Evolutionary conservation across 192 early-diverging fungal species (phyloP).

Genomic region (Coemansia sp.): DNA sequence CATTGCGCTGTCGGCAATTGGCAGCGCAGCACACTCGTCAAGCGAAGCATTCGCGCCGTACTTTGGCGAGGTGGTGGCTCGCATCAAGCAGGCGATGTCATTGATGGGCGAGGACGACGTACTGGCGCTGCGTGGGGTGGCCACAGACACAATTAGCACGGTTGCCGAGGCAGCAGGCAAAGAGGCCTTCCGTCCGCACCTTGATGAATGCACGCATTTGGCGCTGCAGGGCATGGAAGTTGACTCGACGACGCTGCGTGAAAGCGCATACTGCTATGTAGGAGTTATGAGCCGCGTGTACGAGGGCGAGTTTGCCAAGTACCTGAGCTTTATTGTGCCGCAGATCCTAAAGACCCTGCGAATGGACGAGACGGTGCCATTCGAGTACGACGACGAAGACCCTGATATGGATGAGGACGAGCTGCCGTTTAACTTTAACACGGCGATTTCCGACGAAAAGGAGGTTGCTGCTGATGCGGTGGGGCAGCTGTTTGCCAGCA

Average conservation of each 20-base stretch:
- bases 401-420: constrained; percentile 57
- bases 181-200: constrained; percentile 73
- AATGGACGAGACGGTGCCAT: constrained; percentile 61
- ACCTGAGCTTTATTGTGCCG: constrained; percentile 73
- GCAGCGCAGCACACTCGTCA: constrained; percentile 86
- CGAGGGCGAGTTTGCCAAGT: constrained; percentile 77
- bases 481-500: constrained; percentile 82
- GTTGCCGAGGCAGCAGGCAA: constrained; percentile 85
- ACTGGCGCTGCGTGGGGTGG: constrained; percentile 75
- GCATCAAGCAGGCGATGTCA: constrained; percentile 70
- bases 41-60: constrained; percentile 66
- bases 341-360: constrained; percentile 75
- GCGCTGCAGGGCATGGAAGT: constrained; percentile 76
- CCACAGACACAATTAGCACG: constrained; percentile 79
- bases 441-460: constrained; percentile 88
- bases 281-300: constrained; percentile 78
- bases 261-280: constrained; percentile 87
- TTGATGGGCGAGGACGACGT: constrained; percentile 66
- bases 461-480: constrained; percentile 86
- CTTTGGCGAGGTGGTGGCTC: constrained; percentile 68
- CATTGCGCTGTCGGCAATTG: constrained; percentile 79
- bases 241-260: constrained; percentile 70
- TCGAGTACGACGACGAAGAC: constrained; percentile 25
- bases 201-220: constrained; percentile 71
- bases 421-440: constrained; percentile 62